Percentiles rank a stretch among this genome's conserved stretches.
phyloP scores from a whole-genome alignment of 306 rosid genomes.

The Neltuma alba region DNA sequence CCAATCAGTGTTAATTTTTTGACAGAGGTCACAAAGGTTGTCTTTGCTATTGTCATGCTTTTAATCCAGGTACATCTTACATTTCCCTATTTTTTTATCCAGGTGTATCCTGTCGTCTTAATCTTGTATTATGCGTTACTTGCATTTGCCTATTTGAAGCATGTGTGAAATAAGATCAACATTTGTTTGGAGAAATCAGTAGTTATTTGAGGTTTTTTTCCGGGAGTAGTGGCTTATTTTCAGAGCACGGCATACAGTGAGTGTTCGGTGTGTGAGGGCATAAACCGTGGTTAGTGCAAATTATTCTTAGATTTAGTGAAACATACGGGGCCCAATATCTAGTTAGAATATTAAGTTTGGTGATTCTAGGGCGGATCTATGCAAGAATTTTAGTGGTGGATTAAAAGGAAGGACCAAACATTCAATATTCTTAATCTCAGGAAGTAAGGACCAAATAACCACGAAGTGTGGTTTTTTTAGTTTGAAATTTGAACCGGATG shows the following conservation, averaged over 20 bases:
- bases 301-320: too few species aligned
- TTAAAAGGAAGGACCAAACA: neutral
- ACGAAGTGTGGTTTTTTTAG: neutral
- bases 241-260: neutral
- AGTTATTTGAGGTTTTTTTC: neutral
- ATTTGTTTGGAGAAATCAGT: conserved; percentile 7
- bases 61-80: conserved; percentile 67
- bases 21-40: conserved; percentile 84
- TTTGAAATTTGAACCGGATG: neutral
- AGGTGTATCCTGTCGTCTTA: conserved; percentile 11
- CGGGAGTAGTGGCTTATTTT: neutral
- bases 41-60: conserved; percentile 94
- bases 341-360: neutral
- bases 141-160: conserved; percentile 22
- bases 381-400: neutral
- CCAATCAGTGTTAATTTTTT: conserved; percentile 98
- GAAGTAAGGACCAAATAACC: neutral
- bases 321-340: too few species aligned
- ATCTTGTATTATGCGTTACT: neutral
- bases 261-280: neutral
- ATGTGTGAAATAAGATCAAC: conserved; percentile 7
- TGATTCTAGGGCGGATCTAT: neutral
- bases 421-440: neutral
- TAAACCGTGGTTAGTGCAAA: too few species aligned
- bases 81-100: conserved; percentile 27